phyloP scores from a whole-genome alignment of 2,329 filamentous ascomycete genomes.

The Uncinocarpus reesii region DNA sequence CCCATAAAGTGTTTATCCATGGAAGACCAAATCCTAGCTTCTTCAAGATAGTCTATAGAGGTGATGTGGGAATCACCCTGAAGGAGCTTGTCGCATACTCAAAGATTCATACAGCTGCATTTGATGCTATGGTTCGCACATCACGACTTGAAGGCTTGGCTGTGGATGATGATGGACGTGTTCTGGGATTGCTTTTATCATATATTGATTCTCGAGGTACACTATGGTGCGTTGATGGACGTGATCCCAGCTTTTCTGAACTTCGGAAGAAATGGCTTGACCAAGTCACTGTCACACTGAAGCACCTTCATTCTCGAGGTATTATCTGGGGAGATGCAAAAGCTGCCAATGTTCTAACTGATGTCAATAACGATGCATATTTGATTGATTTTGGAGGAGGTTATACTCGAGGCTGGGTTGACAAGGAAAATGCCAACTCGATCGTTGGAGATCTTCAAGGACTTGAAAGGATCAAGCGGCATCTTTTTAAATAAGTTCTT shows the following conservation, averaged over 20 bases:
- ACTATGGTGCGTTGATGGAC: neutral
- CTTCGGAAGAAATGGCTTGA: constrained; percentile 2
- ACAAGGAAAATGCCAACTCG: neutral
- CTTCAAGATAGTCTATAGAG: constrained; percentile 17
- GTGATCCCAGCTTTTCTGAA: neutral
- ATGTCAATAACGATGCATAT: constrained; percentile 2
- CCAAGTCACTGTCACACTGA: constrained; percentile 2
- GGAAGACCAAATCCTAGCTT: constrained; percentile 14
- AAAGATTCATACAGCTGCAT: constrained; percentile 12
- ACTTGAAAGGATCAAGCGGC: constrained; percentile 2
- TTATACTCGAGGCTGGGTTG: constrained; percentile 12
- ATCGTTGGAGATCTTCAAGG: constrained; percentile 8
- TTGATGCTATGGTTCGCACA: constrained; percentile 12
- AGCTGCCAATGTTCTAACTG: constrained; percentile 4
- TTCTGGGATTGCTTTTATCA: constrained; percentile 2
- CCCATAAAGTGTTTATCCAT: constrained; percentile 17
- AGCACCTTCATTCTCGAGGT: neutral
- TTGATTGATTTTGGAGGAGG: constrained; percentile 11
- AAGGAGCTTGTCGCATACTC: constrained; percentile 8
- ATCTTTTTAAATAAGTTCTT: neutral
- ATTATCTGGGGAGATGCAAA: constrained; percentile 13
- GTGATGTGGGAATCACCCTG: constrained; percentile 14
- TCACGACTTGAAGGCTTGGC: constrained; percentile 14
- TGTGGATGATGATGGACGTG: neutral
- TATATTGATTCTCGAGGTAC: neutral